These are phyloP conservation scores for Candida parachauliodes DNA, from an alignment of 805 yeast species.

Conservation along the genomic window DNA sequence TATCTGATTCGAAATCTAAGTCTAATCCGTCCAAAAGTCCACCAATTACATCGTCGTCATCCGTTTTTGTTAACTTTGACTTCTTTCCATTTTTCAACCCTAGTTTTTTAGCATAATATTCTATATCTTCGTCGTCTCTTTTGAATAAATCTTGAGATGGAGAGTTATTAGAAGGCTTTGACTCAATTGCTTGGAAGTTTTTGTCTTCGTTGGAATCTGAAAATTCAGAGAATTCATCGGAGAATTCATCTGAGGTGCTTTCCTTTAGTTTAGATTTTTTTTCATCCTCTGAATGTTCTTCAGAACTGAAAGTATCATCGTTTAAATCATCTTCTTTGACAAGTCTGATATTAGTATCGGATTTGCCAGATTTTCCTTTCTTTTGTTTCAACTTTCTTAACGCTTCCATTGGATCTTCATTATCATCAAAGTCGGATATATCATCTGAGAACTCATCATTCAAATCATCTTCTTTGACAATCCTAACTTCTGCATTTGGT, in stretches of 20 bases:
- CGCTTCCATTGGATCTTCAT: slow-evolving; percentile 20
- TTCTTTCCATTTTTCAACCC: slow-evolving; percentile 60
- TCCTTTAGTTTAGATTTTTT: slow-evolving; percentile 15
- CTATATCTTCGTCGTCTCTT: slow-evolving; percentile 74
- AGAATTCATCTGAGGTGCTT: slow-evolving; percentile 8
- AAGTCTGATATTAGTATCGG: slow-evolving; percentile 16
- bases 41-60: slow-evolving; percentile 74
- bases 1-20: slow-evolving; percentile 34
- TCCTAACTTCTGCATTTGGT: slow-evolving; percentile 12
- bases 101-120: slow-evolving; percentile 76
- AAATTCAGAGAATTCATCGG: slow-evolving; percentile 12
- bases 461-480: slow-evolving; percentile 23
- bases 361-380: slow-evolving; percentile 11
- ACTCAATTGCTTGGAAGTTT: slow-evolving; percentile 10
- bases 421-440: slow-evolving; percentile 15
- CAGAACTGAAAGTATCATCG: slow-evolving; percentile 16
- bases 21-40: slow-evolving; percentile 81
- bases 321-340: slow-evolving; percentile 30
- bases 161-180: slow-evolving; percentile 14
- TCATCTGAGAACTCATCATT: too few species aligned
- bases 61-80: slow-evolving; percentile 42
- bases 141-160: slow-evolving; percentile 43
- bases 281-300: slow-evolving; percentile 14
- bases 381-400: slow-evolving; percentile 15
- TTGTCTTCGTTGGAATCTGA: slow-evolving; percentile 9